Conservation (phyloP, 1,139 yeast genomes). For the Hyphopichia wangnamkhiaoensis region DNA sequence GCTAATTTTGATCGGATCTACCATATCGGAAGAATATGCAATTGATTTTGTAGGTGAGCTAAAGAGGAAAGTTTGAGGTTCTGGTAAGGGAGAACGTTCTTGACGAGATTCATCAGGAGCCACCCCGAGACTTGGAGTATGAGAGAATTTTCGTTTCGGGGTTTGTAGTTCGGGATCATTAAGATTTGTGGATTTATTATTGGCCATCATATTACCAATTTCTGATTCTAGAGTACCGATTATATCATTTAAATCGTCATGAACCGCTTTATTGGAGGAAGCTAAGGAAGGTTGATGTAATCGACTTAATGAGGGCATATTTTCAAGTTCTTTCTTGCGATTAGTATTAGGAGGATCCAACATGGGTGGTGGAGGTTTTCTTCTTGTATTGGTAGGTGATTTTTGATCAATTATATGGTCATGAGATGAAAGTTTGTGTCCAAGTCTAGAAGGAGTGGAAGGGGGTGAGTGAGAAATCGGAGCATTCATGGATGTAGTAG, state of each 20-base stretch:
- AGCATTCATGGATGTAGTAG: not conserved
- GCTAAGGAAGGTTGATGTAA: slow-evolving; percentile 1
- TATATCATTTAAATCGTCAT: slow-evolving; percentile 3
- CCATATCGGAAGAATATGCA: not conserved
- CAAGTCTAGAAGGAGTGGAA: not conserved
- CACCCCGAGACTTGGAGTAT: too few species aligned
- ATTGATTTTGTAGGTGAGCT: slow-evolving; percentile 5
- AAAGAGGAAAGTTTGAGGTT: slow-evolving; percentile 5
- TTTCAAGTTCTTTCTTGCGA: slow-evolving; percentile 2
- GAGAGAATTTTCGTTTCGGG: too few species aligned
- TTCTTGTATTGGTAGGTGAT: not conserved
- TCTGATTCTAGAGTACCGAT: slow-evolving; percentile 5
- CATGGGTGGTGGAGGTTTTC: slow-evolving; percentile 7
- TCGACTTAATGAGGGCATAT: slow-evolving; percentile 3
- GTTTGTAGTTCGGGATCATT: not conserved
- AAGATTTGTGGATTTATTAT: not conserved
- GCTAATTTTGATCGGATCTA: not conserved
- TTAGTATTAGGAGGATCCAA: slow-evolving; percentile 1
- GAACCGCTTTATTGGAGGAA: not conserved
- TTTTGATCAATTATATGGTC: too few species aligned
- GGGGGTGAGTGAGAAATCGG: not conserved
- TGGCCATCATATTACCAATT: slow-evolving; percentile 3
- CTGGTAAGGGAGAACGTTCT: slow-evolving; percentile 6
- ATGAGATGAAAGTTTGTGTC: too few species aligned
- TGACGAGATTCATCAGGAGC: not conserved